Evolutionary conservation across 306 rosid genomes (phyloP), one percentile per base, ranked within the genome.

Genomic region (Fragaria nilgerrensis): DNA sequence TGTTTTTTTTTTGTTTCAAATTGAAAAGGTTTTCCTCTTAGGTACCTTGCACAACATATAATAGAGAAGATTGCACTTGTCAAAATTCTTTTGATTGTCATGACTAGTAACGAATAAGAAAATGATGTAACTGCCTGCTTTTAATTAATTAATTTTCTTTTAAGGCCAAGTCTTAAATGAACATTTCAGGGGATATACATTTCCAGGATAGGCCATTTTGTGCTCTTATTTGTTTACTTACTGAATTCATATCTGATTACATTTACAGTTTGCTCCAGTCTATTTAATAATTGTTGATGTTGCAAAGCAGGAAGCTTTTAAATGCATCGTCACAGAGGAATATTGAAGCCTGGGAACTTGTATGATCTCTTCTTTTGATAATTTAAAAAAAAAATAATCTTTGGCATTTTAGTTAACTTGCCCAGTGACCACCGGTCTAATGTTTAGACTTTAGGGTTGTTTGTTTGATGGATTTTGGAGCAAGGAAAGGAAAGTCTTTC

Each of bases 261-360:
- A 59, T 23, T 56, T 0, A 25, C 14, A 52, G 37, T 48, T 11
- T 66, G 77, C 45, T 75, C 56, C 76, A 56, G 36, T 66, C 32
- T 64, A 0, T 75, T 32, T 66, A 1, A 14, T 39, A 27, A 67
- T 76, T 76, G 27, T 44, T 44, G 45, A 29, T 86, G 67, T 74
- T 79, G 41, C 73, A 59, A 39, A 84, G 77, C 91, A 92, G 96
- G 85, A 84, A 77, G 86, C 74, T 90, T 75, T 71, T 92, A 50
- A 2, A 50, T 61, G 88, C 82, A 56, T 78, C 79, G 7, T 72
- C 76, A 75, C 82, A 76, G 44, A 50, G 75, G 78, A 84, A 87
- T 62, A 49, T 90, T 72, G 95, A 95, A 82, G 95, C 89, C 43
- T 92, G 97, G 96, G 96, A 90, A 86, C 96, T 94, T 50, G 98